Evolutionary conservation across 2,329 filamentous ascomycete genomes (phyloP).

Genomic region (Penicillium paneum): DNA sequence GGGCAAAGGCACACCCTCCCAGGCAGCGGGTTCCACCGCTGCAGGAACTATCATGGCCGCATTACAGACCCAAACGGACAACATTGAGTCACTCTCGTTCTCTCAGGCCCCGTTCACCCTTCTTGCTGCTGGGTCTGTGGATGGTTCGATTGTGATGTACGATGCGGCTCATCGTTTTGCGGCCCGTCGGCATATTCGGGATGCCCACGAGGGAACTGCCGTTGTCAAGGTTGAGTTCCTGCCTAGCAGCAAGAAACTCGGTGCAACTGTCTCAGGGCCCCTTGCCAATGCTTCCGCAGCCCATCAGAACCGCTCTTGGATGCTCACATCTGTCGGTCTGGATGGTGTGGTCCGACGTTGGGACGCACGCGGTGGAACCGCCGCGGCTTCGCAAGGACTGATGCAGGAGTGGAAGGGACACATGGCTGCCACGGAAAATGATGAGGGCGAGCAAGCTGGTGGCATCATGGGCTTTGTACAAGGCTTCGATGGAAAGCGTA

Average conservation of each 20-base stretch:
- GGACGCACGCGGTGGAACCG: constrained; percentile 71
- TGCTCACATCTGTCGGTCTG: constrained; percentile 85
- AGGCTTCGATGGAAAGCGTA: constrained; percentile 64
- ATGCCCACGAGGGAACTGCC: constrained; percentile 81
- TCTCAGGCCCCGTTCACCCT: constrained; percentile 59
- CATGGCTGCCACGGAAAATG: constrained; percentile 39
- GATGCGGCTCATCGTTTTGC: constrained; percentile 84
- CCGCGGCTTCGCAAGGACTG: constrained; percentile 65
- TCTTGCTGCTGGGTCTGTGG: constrained; percentile 62
- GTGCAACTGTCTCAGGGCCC: constrained; percentile 24
- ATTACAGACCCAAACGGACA: constrained; percentile 72
- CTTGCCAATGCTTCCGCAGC: constrained; percentile 25
- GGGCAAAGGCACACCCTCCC: constrained; percentile 44
- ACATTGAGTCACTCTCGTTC: constrained; percentile 73
- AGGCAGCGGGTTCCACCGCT: constrained; percentile 42
- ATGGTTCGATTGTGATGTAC: constrained; percentile 74
- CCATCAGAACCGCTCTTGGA: constrained; percentile 53
- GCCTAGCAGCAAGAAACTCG: constrained; percentile 41
- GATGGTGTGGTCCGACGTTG: constrained; percentile 87
- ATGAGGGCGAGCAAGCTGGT: constrained; percentile 72
- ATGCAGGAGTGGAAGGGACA: constrained; percentile 90
- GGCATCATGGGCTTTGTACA: constrained; percentile 91
- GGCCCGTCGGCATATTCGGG: constrained; percentile 74
- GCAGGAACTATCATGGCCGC: constrained; percentile 75
- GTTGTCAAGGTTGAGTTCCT: constrained; percentile 94